Percentiles rank a stretch among this genome's conserved stretches.
phyloP scores from a whole-genome alignment of 352 stramenopile genomes.

The Aphanomyces cochlioides region DNA sequence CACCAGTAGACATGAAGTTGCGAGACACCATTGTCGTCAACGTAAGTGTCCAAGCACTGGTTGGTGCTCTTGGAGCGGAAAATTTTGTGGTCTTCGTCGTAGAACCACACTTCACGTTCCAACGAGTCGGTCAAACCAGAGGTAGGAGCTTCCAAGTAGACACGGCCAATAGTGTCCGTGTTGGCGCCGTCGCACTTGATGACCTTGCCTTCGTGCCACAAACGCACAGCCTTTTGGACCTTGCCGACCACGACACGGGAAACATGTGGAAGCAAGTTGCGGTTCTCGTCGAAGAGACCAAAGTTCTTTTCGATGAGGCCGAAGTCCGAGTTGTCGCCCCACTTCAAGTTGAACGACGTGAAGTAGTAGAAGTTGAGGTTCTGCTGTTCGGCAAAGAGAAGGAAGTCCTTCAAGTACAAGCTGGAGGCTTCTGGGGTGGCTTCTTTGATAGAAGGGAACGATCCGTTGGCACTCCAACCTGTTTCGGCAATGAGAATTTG shows the following conservation, averaged over 20 bases:
- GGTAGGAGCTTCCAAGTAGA: slow-evolving; percentile 11
- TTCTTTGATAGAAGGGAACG: slow-evolving; percentile 34
- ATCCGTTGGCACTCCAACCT: slow-evolving; percentile 56
- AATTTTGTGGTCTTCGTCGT: slow-evolving; percentile 36
- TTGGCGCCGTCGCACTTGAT: slow-evolving; percentile 27
- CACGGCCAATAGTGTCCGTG: neutral
- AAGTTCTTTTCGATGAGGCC: slow-evolving; percentile 63
- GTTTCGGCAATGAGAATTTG: slow-evolving; percentile 60
- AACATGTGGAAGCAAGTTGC: slow-evolving; percentile 43
- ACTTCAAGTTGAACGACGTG: slow-evolving; percentile 59
- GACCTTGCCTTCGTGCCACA: slow-evolving; percentile 7
- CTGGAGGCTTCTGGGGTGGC: slow-evolving; percentile 49
- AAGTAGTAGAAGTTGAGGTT: slow-evolving; percentile 77
- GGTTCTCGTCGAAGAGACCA: slow-evolving; percentile 52
- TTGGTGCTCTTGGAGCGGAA: slow-evolving; percentile 66
- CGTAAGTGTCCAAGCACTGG: slow-evolving; percentile 62
- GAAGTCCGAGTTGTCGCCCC: slow-evolving; percentile 33
- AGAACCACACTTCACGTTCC: slow-evolving; percentile 35
- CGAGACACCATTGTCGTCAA: slow-evolving; percentile 28
- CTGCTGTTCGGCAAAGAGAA: slow-evolving; percentile 47
- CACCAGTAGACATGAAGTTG: slow-evolving; percentile 59
- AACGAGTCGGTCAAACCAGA: slow-evolving; percentile 31
- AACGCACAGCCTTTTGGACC: slow-evolving; percentile 18
- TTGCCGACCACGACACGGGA: slow-evolving; percentile 2
- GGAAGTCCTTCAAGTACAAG: slow-evolving; percentile 70